These are phyloP conservation scores for Sphagnum fallax DNA, from an alignment of 228 moss, liverwort and hornwort genomes.

Conservation along the genomic window DNA sequence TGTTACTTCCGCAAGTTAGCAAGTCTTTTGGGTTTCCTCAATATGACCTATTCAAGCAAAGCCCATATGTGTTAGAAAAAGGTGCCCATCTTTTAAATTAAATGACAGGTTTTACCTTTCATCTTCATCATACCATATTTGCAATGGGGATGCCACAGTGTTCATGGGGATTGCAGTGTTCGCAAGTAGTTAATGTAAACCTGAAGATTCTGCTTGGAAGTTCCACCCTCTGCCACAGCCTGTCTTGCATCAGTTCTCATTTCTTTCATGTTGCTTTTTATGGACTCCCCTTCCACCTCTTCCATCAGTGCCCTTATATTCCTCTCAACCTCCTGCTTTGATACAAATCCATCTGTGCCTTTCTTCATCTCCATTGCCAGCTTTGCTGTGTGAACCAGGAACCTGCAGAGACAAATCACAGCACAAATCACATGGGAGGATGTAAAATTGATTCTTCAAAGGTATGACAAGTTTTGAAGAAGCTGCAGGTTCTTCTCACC, in stretches of 20 bases:
- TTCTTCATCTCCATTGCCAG: conserved; percentile 19
- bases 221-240: neutral
- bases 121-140: too few relatives aligned
- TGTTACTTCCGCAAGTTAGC: too few relatives aligned
- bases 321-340: conserved; percentile 25
- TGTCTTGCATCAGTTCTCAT: conserved; percentile 7
- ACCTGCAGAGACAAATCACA: conserved; percentile 1
- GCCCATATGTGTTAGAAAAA: too few relatives aligned
- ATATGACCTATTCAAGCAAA: too few relatives aligned
- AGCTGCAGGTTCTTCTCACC: conserved; percentile 16
- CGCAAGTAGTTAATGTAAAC: neutral
- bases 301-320: conserved; percentile 23
- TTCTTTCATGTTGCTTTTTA: conserved; percentile 2
- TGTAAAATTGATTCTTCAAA: too few relatives aligned
- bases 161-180: neutral
- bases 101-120: too few relatives aligned
- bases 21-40: too few relatives aligned
- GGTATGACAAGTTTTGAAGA: too few relatives aligned
- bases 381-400: conserved; percentile 25
- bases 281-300: conserved; percentile 3
- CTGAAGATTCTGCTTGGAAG: neutral
- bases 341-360: neutral
- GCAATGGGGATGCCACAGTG: too few relatives aligned
- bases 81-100: too few relatives aligned
- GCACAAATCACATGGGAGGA: too few relatives aligned